phyloP scores from a whole-genome alignment of 306 rosid species.

The Castanea crenata region DNA sequence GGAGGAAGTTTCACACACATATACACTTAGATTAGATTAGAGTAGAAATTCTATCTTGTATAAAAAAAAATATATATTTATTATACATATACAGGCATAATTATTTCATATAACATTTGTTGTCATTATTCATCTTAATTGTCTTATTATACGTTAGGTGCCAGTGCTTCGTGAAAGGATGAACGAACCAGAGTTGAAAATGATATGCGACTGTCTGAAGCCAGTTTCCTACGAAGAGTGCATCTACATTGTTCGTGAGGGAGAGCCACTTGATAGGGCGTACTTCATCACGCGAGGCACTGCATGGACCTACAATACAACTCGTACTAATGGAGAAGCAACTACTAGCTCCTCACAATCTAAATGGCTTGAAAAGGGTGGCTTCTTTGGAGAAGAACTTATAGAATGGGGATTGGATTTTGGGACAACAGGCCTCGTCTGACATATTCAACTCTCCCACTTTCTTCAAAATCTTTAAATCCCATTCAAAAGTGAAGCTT shows the following conservation, averaged over 20 bases:
- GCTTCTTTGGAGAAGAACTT: conserved; percentile 92
- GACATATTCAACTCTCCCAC: conserved; percentile 24
- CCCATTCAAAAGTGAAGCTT: conserved; percentile 49
- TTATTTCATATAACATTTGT: neutral
- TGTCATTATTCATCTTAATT: neutral
- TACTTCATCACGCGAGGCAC: conserved; percentile 51
- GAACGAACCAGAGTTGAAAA: conserved; percentile 43
- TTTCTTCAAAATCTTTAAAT: conserved; percentile 37
- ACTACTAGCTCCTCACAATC: conserved; percentile 39
- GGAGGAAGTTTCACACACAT: no score
- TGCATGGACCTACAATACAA: conserved; percentile 25
- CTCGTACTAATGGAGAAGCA: conserved; percentile 38
- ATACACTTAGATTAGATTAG: no score
- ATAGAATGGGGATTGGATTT: conserved; percentile 43
- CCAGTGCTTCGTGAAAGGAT: conserved; percentile 36
- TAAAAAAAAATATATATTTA: neutral
- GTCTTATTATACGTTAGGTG: conserved; percentile 11
- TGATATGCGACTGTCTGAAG: conserved; percentile 46
- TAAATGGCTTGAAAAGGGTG: conserved; percentile 49
- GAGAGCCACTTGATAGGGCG: conserved; percentile 52
- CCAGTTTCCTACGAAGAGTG: conserved; percentile 42
- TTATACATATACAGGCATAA: no score
- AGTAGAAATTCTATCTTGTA: no score
- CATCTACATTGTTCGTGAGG: conserved; percentile 38
- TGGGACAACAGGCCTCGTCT: conserved; percentile 10